Evolutionary conservation across 2,329 filamentous ascomycete species (phyloP).

Genomic region (Beauveria brongniartii): DNA sequence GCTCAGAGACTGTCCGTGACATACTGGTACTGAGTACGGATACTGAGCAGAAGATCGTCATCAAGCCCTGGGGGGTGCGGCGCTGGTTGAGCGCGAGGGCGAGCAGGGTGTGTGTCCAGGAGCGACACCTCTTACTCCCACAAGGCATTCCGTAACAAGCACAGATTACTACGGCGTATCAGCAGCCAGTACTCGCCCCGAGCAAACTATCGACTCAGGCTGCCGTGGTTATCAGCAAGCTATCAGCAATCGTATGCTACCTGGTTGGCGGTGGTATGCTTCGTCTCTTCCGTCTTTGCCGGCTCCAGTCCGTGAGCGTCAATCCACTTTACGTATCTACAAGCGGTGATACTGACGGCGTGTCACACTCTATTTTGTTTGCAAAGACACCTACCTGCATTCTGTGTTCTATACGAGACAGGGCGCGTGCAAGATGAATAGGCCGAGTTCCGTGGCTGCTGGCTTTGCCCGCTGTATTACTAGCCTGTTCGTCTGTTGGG

Average conservation of each 20-base stretch:
- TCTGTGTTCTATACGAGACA: not conserved
- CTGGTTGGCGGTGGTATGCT: not conserved
- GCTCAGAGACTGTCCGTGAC: conserved; percentile 7
- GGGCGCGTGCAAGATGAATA: not conserved
- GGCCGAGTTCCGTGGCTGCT: not conserved
- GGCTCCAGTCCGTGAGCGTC: not conserved
- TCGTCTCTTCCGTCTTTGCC: not conserved
- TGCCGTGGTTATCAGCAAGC: not conserved
- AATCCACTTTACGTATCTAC: not conserved
- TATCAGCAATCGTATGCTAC: not conserved
- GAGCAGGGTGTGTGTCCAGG: not conserved
- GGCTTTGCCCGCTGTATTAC: no score
- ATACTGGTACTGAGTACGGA: not conserved
- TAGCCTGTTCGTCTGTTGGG: not conserved
- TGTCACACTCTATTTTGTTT: not conserved
- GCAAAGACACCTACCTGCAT: not conserved
- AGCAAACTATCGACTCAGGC: not conserved
- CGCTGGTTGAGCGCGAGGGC: not conserved
- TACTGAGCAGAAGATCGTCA: conserved; percentile 9
- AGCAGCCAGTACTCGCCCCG: not conserved
- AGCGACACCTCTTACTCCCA: not conserved
- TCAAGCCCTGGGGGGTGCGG: not conserved
- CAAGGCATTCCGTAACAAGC: not conserved
- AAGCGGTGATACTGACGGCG: conserved; percentile 1
- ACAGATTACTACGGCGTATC: not conserved